phyloP scores from a whole-genome alignment of 805 yeast species.

The Candida michaelii region DNA sequence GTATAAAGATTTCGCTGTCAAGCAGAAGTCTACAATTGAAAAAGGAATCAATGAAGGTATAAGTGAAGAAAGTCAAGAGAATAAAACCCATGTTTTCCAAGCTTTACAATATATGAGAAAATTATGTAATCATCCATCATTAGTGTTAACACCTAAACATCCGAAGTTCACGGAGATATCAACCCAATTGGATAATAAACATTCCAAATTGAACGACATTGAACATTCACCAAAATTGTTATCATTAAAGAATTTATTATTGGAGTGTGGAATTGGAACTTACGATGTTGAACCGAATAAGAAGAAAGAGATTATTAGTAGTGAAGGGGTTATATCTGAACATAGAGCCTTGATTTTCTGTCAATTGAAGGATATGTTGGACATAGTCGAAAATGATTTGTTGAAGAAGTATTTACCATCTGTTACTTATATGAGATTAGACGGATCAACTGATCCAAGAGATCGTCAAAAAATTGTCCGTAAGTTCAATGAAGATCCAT shows the following conservation, averaged over 20 bases:
- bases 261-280: conserved; percentile 90
- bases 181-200: conserved; percentile 55
- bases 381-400: conserved; percentile 89
- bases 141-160: conserved; percentile 78
- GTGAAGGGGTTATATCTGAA: conserved; percentile 78
- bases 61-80: conserved; percentile 33
- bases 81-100: conserved; percentile 92
- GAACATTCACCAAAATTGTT: conserved; percentile 87
- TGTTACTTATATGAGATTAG: conserved; percentile 91
- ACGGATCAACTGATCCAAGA: conserved; percentile 91
- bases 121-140: conserved; percentile 92
- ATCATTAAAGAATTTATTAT: conserved; percentile 74
- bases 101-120: conserved; percentile 97
- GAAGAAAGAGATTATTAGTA: conserved; percentile 35
- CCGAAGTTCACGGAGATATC: conserved; percentile 77
- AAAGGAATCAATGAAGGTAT: conserved; percentile 52
- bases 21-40: conserved; percentile 72
- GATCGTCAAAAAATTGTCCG: conserved; percentile 88
- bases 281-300: conserved; percentile 35
- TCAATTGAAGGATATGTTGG: conserved; percentile 96
- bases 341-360: conserved; percentile 95
- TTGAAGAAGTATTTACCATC: conserved; percentile 81
- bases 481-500: conserved; percentile 93
- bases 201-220: conserved; percentile 65
- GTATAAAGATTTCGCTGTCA: conserved; percentile 84